Evolutionary conservation across 495 filamentous ascomycete genomes (phyloP).

Genomic region (Neurospora sp.): DNA sequence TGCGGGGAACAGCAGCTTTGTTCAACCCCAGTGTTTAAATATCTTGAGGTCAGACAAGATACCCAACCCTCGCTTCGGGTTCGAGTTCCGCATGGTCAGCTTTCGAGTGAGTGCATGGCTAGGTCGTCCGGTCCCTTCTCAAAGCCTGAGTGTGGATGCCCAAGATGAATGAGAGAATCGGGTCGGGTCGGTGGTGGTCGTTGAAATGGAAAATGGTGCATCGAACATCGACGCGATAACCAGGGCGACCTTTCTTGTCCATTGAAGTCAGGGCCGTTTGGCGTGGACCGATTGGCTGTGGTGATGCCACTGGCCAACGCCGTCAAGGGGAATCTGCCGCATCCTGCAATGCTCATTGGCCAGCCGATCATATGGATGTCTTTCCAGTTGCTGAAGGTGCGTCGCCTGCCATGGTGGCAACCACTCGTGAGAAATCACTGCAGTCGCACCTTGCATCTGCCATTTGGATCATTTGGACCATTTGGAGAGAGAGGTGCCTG

Average conservation of each 20-base stretch:
- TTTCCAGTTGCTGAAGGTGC: background rate
- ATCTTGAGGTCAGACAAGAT: background rate
- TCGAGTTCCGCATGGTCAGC: background rate
- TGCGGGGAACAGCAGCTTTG: background rate
- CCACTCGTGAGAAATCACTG: background rate
- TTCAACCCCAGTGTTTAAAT: background rate
- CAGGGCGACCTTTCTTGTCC: background rate
- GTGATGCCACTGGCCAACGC: background rate
- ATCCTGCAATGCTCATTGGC: background rate
- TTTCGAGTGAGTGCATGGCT: background rate
- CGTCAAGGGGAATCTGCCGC: background rate
- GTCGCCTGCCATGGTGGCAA: background rate
- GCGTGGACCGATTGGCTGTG: slow-evolving; percentile 1
- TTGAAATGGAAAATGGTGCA: background rate
- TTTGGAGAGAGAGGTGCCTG: background rate
- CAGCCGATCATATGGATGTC: slow-evolving; percentile 1
- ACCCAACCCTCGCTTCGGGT: background rate
- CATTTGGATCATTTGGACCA: background rate
- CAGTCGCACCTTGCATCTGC: background rate
- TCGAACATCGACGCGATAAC: background rate
- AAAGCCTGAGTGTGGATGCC: background rate
- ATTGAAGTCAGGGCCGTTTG: background rate
- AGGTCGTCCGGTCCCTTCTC: background rate
- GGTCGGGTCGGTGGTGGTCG: background rate
- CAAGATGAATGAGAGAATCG: background rate